Base-by-base conservation (phyloP, 164 flowering plant species). In the Vitis rotundifolia region DNA sequence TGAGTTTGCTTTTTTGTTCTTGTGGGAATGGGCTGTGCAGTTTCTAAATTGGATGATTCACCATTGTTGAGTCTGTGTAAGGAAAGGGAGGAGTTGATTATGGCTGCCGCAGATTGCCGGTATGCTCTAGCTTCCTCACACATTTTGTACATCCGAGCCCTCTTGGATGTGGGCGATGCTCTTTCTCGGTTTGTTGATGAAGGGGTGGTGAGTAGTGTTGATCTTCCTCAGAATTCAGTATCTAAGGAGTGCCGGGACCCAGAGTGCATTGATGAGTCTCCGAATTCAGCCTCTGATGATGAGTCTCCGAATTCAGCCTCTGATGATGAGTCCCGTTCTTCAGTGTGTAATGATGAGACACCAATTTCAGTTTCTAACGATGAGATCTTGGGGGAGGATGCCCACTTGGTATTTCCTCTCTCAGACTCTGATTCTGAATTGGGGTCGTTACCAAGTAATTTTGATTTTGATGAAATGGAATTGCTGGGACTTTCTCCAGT, bases 21-120 rank as follows among this genome's bases (percentile, higher is more conserved):
- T 4, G 14, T 5, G 29, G 66, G 10, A 16, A 62, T 70, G 67
- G 73, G 67, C 49, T 49, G 53, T 68, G 68, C 26, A 18, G 57
- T 15, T 28, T 57, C 63, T 5, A 73, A 63, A 62, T 28, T 15
- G 53, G 73, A 63, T 19, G 50, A 22, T 49, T 26, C 64, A 11
- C 58, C 59, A 31, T 58, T 69, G 63, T 59, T 74, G 57, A 64
- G n/a, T 37, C 49, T 74, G 62, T 74, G 77, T 22, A 63, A 51
- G 14, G 69, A 68, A 54, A 57, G 77, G 64, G 68, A 68, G 64
- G 73, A 74, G 31, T 37, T 68, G 63, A 74, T 74, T 9, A 64
- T 8, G 11, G 77, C 72, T n/a, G 73, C 77, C 0, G 37, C 29
- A 6, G 69, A 64, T 31, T 37, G 60, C 59, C 56, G 77, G 22